phyloP scores from a whole-genome alignment of 345 rosid species.

The Pseudoturritis turrita region DNA sequence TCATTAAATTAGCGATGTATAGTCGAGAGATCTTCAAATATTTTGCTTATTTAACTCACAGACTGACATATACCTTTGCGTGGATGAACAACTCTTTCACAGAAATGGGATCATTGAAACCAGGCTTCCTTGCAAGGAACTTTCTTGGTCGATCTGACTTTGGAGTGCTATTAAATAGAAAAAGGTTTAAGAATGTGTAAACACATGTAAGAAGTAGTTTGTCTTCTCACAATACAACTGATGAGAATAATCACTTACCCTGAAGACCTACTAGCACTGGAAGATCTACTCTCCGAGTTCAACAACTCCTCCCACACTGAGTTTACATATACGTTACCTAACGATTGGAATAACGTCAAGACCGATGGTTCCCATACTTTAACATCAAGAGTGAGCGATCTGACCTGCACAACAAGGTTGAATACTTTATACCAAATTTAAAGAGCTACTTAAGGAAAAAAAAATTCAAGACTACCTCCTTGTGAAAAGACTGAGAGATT shows the following conservation, averaged over 20 bases:
- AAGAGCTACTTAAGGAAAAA: not conserved
- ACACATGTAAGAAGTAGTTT: conserved; percentile 3
- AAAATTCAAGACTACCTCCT: not conserved
- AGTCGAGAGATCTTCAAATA: not conserved
- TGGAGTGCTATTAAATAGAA: conserved; percentile 37
- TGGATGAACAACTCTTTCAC: conserved; percentile 75
- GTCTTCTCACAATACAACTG: conserved; percentile 6
- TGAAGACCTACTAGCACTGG: conserved; percentile 33
- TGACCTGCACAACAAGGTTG: conserved; percentile 46
- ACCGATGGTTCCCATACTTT: conserved; percentile 86
- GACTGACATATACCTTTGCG: conserved; percentile 50
- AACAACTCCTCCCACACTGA: conserved; percentile 77
- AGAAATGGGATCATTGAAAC: conserved; percentile 48
- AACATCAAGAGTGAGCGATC: conserved; percentile 74
- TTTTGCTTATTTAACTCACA: not conserved
- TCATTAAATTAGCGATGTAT: not conserved
- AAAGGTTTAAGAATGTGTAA: conserved; percentile 16
- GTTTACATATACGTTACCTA: conserved; percentile 66
- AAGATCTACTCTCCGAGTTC: conserved; percentile 35
- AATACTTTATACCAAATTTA: not conserved
- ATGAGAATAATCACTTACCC: conserved; percentile 41
- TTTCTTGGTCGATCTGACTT: conserved; percentile 41
- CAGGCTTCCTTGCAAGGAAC: conserved; percentile 54
- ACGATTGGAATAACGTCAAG: conserved; percentile 62
- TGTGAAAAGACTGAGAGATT: not conserved